A percentile compares a stretch with the other conserved stretches of the same genome.
Conservation (phyloP, 306 rosid species). For the Gastrolobium villosum region DNA sequence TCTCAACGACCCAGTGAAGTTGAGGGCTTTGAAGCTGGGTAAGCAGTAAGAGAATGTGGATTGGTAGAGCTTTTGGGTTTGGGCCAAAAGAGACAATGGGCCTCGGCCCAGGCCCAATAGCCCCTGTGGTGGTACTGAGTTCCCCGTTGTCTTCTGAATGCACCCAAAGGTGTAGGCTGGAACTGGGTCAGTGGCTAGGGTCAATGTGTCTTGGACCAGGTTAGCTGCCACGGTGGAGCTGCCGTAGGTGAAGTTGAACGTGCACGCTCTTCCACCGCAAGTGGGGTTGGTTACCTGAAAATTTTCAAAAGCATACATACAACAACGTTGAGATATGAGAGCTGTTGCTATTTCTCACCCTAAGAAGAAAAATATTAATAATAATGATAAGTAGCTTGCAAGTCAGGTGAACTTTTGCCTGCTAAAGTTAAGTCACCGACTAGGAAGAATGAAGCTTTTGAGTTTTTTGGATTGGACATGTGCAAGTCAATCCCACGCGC, state of each 20-base stretch:
- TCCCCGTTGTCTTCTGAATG: conserved; percentile 72
- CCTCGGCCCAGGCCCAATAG: conserved; percentile 95
- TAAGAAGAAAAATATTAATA: neutral
- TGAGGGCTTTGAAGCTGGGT: conserved; percentile 80
- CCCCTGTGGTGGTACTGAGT: conserved; percentile 80
- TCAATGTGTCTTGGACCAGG: conserved; percentile 77
- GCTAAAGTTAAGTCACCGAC: neutral
- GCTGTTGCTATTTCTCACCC: neutral
- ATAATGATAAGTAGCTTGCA: neutral
- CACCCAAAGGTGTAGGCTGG: conserved; percentile 85
- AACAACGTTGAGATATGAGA: neutral
- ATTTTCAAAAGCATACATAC: conserved; percentile 47
- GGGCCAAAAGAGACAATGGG: conserved; percentile 79
- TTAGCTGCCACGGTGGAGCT: conserved; percentile 73
- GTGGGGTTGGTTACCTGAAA: conserved; percentile 87
- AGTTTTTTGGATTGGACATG: neutral
- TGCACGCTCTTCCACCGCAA: conserved; percentile 75
- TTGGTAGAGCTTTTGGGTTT: conserved; percentile 73
- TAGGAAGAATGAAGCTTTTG: neutral
- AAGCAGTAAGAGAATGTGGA: conserved; percentile 97
- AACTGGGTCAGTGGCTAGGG: conserved; percentile 72
- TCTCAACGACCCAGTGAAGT: conserved; percentile 82
- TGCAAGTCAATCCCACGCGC: neutral
- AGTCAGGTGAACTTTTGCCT: conserved; percentile 51
- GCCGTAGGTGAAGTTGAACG: conserved; percentile 88